Conservation (phyloP, 1,284 basidiomycete genomes). For the Cronartium quercuum region DNA sequence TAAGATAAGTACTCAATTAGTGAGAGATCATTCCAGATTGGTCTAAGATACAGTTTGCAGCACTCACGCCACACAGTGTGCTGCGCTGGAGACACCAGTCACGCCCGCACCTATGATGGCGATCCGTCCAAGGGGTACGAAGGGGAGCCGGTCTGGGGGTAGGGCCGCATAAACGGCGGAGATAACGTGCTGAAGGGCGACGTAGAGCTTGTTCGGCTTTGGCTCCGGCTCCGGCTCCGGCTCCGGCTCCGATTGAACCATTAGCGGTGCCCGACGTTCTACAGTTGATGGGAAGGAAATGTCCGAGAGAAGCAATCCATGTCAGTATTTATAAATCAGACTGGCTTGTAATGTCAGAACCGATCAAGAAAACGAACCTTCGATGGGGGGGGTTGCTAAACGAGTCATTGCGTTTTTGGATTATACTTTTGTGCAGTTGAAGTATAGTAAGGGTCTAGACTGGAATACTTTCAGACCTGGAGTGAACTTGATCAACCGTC, state of each 20-base stretch:
- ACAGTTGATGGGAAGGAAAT: background rate
- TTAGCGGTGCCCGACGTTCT: too few relatives aligned
- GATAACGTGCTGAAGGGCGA: background rate
- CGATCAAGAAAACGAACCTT: background rate
- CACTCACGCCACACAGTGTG: conserved; percentile 24
- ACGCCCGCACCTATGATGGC: conserved; percentile 36
- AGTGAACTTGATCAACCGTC: too few relatives aligned
- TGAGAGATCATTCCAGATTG: too few relatives aligned
- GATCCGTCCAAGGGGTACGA: conserved; percentile 20
- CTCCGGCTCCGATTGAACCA: too few relatives aligned
- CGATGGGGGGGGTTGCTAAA: background rate
- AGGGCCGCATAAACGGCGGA: background rate
- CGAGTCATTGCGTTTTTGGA: background rate
- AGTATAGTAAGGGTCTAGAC: too few relatives aligned
- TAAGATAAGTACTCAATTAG: too few relatives aligned
- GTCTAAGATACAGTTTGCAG: too few relatives aligned
- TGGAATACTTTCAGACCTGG: too few relatives aligned
- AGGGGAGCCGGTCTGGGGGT: background rate
- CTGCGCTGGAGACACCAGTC: conserved; percentile 34
- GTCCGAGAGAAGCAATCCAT: background rate
- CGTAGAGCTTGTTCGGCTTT: background rate
- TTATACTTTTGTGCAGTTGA: too few relatives aligned
- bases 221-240: background rate
- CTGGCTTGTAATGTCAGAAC: background rate
- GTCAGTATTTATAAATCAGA: background rate